A percentile compares a stretch with the other conserved stretches of the same genome.
phyloP scores from a whole-genome alignment of 164 flowering plant species.

The Umbellularia californica region DNA sequence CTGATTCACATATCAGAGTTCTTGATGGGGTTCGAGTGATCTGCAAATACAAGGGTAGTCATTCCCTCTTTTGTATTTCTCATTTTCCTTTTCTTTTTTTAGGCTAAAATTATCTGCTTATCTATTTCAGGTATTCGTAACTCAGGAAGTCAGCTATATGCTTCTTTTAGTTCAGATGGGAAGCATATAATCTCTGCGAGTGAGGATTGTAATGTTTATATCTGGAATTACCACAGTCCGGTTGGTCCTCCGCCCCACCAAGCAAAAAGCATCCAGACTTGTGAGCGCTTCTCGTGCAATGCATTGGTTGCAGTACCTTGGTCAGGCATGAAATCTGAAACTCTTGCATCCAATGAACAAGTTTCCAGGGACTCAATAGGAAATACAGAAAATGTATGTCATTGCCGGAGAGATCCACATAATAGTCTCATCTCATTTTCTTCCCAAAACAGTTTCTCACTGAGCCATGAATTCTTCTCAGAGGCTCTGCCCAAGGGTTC shows the following conservation, averaged over 20 bases:
- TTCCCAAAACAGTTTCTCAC: slow-evolving; percentile 41
- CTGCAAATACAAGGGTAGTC: slow-evolving; percentile 54
- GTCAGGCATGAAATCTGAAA: slow-evolving; percentile 44
- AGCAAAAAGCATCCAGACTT: slow-evolving; percentile 40
- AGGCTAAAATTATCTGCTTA: no score
- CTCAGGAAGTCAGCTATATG: slow-evolving; percentile 46
- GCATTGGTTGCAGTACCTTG: slow-evolving; percentile 74
- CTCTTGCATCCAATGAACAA: slow-evolving; percentile 5
- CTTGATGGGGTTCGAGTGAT: slow-evolving; percentile 45
- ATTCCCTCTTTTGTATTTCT: no score
- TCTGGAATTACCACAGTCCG: slow-evolving; percentile 51
- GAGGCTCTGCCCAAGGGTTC: slow-evolving; percentile 52
- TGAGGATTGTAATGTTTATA: slow-evolving; percentile 62
- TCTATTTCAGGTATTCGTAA: slow-evolving; percentile 34
- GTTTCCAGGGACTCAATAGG: slow-evolving; percentile 6
- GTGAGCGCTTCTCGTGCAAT: slow-evolving; percentile 62
- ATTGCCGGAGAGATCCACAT: slow-evolving; percentile 18
- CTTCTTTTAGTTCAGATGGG: slow-evolving; percentile 71
- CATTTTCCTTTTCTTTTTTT: no score
- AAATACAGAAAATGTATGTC: slow-evolving; percentile 8
- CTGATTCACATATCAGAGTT: slow-evolving; percentile 62
- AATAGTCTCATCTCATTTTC: slow-evolving; percentile 22
- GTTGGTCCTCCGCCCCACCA: slow-evolving; percentile 23
- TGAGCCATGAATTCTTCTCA: slow-evolving; percentile 40
- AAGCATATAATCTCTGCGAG: slow-evolving; percentile 63